These are phyloP conservation scores for Spongiforma sp. DNA, from an alignment of 1,284 basidiomycete genomes.

Conservation along the genomic window DNA sequence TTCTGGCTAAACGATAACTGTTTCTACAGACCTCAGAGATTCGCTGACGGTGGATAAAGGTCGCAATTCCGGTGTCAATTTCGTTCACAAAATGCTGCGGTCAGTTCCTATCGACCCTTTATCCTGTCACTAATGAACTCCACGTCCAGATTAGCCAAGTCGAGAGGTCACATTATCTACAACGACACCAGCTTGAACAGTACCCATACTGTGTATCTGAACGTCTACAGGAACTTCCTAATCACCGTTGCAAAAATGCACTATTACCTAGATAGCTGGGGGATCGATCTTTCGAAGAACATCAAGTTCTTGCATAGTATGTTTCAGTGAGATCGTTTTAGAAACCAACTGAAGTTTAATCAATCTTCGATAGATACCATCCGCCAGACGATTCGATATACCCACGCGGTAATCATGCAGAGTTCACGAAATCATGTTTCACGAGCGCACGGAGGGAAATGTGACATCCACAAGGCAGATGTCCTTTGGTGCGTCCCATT, in stretches of 20 bases:
- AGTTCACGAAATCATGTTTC: constrained; percentile 53
- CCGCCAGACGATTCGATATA: constrained; percentile 60
- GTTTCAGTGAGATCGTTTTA: constrained; percentile 31
- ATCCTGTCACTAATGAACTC: constrained; percentile 8
- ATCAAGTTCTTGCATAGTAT: constrained; percentile 58
- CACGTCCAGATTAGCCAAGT: constrained; percentile 62
- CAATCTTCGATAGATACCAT: constrained; percentile 48
- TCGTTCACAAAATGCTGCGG: constrained; percentile 74
- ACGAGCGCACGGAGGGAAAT: constrained; percentile 41
- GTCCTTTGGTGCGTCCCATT: constrained; percentile 65
- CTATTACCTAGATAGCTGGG: constrained; percentile 75
- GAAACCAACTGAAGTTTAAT: constrained; percentile 7
- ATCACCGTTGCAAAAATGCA: constrained; percentile 90
- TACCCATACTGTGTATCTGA: constrained; percentile 66
- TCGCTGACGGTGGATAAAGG: constrained; percentile 71
- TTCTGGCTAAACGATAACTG: background rate
- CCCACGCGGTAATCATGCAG: constrained; percentile 55
- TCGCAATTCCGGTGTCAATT: constrained; percentile 59
- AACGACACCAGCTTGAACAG: constrained; percentile 80
- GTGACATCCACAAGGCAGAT: constrained; percentile 52
- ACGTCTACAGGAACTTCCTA: constrained; percentile 89
- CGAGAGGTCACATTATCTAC: constrained; percentile 76
- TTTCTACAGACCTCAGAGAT: constrained; percentile 56
- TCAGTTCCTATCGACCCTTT: constrained; percentile 40
- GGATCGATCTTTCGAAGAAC: constrained; percentile 49